Evolutionary conservation across 345 rosid genomes (phyloP), one percentile per base, ranked within the genome.

Genomic region (Brassica incana): DNA sequence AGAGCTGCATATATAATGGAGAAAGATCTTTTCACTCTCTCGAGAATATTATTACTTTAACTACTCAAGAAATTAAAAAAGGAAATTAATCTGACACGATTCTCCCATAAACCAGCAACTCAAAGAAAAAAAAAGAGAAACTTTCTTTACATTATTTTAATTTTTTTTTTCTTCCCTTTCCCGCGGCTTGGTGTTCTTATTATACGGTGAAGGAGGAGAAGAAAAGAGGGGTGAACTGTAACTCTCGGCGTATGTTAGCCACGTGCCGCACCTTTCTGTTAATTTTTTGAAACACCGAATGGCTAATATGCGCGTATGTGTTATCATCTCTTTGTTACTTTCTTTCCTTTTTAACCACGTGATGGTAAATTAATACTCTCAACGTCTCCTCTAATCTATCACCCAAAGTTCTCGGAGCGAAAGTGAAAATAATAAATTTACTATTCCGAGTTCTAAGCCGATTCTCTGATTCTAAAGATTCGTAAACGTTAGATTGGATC

Each of bases 81-180:
- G 52, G 52, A 71, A 72, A 72, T 30, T 59, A 72, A 76, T 88
- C 88, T 87, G 92, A 87, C 95, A 88, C 88, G 84, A 85, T 86
- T 86, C 84, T 87, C 84, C 91, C 90, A 84, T 87, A 85, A 87
- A 81, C 88, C 90, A 86, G 91, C 89, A 84, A 83, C 83, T 83
- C 86, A 69, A 50, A 61, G 33, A 6, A 1, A 60, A 8, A 9
- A 59, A 3, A 52, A 11, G 7, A 10, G 5, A 25, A 10, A 52
- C 58, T 52, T 25, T 60, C 33, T 60, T 60, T 60, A 60, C 6
- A 25, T 60, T 25, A 60, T 60, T 54, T 54, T 60, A 20, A 9
- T 59, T 20, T 23, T 3, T 59, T 23, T 9, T 4, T 23, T 11
- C 64, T 59, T 59, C 64, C 23, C 32, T 59, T 60, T 60, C 65